Evolutionary conservation across 768 basidiomycete species (phyloP), one percentile per base, ranked within the genome.

Genomic region (Scleroderma citrinum): DNA sequence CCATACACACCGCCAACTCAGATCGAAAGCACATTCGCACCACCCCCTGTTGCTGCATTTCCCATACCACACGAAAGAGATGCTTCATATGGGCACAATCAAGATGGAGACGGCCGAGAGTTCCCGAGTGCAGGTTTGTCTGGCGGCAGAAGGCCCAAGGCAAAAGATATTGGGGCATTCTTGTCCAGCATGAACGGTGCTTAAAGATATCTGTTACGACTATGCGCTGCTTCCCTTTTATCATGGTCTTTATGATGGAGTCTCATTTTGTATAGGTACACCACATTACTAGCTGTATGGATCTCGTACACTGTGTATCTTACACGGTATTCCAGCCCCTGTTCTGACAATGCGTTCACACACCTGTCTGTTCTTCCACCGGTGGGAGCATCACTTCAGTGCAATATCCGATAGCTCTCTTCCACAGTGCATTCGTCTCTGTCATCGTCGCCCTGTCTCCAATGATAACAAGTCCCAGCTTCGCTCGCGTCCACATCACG

Each of bases 401-500:
- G 49, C 70, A 71, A 5, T 64, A 56, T 10, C 43, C 60, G 17
- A 73, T 56, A 1, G 83, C 82, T 44, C 77, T 63, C 56, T 69
- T 73, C 83, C 82, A 84, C 17, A 81, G 58, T 23, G 57, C 52
- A 21, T 72, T 72, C 32, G 55, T 61, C 32, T 59, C 62, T 6
- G 58, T 66, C 68, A 84, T 66, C 8, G 82, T 84, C 1, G 56
- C 60, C 24, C 66, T 65, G 59, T 83, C 75, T 0, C 83, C 83
- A n/a, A 85, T 68, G 26, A 86, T 67, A 46, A 86, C 73, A 55
- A 85, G 59, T 0, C 73, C 83, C 30, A 78, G 56, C 53, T 71
- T 69, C 1, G 83, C 80, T 2, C 84, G 66, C 13, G 84, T 86
- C 83, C 82, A 85, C 71, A 82, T 82, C 7, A 86, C 83, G 56